Evolutionary conservation across 176 grass and related monocot species (phyloP), one percentile per base, ranked within the genome.

Genomic region (Luzula sylvatica): DNA sequence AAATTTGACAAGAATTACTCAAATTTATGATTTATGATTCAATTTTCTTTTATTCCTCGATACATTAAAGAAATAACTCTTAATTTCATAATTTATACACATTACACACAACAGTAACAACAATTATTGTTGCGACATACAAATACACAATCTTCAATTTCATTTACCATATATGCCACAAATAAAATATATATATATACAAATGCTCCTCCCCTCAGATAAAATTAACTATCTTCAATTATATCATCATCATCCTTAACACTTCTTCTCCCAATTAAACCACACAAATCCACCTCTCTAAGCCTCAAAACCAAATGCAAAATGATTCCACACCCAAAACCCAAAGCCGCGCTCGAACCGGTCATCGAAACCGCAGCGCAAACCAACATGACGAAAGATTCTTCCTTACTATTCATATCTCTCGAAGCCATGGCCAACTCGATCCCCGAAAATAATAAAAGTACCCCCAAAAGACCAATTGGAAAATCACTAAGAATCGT

Each of bases 351-450:
- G 58, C 88, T 81, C 0, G 83, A 87, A 16, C 88, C 83, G 0
- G 79, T 83, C 38, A 94, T 66, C 3, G 83, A 94, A 9, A 94
- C 76, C 9, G 78, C 83, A 41, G 88, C 83, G 56, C 72, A 83
- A 4, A 78, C 38, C 26, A 94, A 71, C 88, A 94, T 94, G 53
- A 94, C 79, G 41, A 94, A 94, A 1, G 83, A 80, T 55, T 83
- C 79, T 75, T 87, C 76, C 69, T 94, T 94, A 9, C 47, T 80
- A n/a, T 67, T 67, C 83, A 94, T 87, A 62, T 94, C 88, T 50
- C 79, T 74, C 35, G 88, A 83, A 23, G 88, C 88, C 83, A 94
- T 94, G 60, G 88, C 88, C 40, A 94, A 80, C 73, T 94, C 83
- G 53, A 94, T 61, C 20, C 88, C 88, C 2, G 83, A 83, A 77